Evolutionary conservation across 257 asterid genomes (phyloP), one percentile per base, ranked within the genome.

Genomic region (Przewalskia tangutica): DNA sequence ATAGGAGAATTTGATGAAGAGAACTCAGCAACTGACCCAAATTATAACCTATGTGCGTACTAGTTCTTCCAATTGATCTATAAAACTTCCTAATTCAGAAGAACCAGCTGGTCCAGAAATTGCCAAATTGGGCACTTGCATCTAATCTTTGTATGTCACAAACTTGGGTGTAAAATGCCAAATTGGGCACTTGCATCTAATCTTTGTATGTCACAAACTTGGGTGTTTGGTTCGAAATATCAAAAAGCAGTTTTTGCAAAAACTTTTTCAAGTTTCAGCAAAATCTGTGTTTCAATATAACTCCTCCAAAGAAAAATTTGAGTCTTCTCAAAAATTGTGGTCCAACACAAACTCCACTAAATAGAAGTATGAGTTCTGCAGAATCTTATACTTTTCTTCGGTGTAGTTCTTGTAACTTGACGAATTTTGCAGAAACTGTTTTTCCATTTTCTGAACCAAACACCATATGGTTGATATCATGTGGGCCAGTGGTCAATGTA

Each of bases 401-500:
- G 3, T 44, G 12, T 46, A 50, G 38, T 70, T 48, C n/a, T 20
- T 70, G 78, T 46, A 44, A 44, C 78, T 70, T 44, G 18, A 18
- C 18, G 36, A 70, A 70, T 70, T 70, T 70, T 46, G 12, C 36
- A 10, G 7, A 71, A 11, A 23, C 40, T 44, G 38, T 71, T 71
- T 18, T 46, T 11, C 58, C 18, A 71, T 11, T 5, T 18, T 46
- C 20, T 6, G 6, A 11, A 46, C 17, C n/a, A 11, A 71, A 71
- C 1, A 12, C 9, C n/a, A 70, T 20, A 70, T 70, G n/a, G 38
- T 46, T 42, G 56, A 18, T 42, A 46, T 71, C 59, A 71, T 20
- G 79, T 46, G 79, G 56, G 59, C n/a, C 59, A 46, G 38, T 71
- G 58, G 56, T 12, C 38, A 58, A 71, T 13, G 38, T 81, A 87